Evolutionary conservation across 805 yeast species (phyloP), one percentile per base, ranked within the genome.

Genomic region (Candida dendrica): DNA sequence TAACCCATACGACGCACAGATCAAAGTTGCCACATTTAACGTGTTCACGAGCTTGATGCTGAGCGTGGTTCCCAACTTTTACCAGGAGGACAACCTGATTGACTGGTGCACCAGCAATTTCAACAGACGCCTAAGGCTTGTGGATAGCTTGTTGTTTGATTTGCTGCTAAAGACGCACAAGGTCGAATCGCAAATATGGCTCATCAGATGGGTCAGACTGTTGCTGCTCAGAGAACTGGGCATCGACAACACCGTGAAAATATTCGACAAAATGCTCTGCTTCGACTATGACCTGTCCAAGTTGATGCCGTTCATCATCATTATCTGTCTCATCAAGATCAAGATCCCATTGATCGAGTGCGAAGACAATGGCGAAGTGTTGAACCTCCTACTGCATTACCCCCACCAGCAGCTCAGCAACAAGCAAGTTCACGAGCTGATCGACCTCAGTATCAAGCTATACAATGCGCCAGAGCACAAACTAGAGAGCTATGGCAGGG

Each of bases 101-200:
- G 53, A 53, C n/a, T 65, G 73, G 44, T 73, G 75, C 39, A 65
- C 62, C 6, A 47, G 55, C n/a, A 47, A 50, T 4, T 72, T 74
- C 56, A 69, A 74, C 47, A 57, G 57, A 30, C 55, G 62, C 33
- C 52, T 74, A 26, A 61, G 65, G 64, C 63, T 72, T 41, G 65
- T 72, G 6, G 80, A 74, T 50, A 72, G 67, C 39, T 58, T 68
- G 15, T 60, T 74, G 15, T 74, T 72, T 47, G 71, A 72, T 47
- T 64, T 64, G 43, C 52, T 74, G 33, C 55, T 66, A 14, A 68
- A 65, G 38, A 69, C 67, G 47, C 59, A 73, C 32, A 63, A 57
- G 44, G 55, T 74, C 6, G 80, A 74, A 44, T 61, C 72, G 6
- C 77, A 71, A 47, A 59, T 74, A 30, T 74, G 80, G 80, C 55